Conservation (phyloP, 768 basidiomycete genomes). For the Termitomyces sp. region DNA sequence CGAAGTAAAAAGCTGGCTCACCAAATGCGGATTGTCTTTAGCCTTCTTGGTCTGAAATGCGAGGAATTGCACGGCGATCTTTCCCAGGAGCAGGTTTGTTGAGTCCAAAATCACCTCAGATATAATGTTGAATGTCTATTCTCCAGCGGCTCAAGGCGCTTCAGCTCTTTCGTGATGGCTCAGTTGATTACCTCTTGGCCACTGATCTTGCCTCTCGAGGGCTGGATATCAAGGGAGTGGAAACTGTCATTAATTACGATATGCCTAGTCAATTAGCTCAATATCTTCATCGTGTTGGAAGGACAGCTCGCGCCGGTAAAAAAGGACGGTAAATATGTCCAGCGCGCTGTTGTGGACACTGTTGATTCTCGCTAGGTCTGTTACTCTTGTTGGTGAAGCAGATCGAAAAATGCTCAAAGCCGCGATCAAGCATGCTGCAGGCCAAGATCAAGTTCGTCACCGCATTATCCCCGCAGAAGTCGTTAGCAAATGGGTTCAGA, state of each 20-base stretch:
- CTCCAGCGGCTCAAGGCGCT: conserved; percentile 79
- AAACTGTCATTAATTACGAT: conserved; percentile 98
- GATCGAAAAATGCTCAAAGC: conserved; percentile 96
- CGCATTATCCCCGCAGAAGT: conserved; percentile 79
- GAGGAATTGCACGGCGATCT: conserved; percentile 95
- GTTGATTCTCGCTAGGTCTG: conserved; percentile 49
- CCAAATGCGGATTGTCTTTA: conserved; percentile 92
- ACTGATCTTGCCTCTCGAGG: conserved; percentile 95
- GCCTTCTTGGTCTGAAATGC: conserved; percentile 81
- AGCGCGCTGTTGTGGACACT: conserved; percentile 1
- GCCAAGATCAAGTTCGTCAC: conserved; percentile 80
- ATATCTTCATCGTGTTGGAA: conserved; percentile 95
- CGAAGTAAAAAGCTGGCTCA: conserved; percentile 96
- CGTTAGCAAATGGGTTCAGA: conserved; percentile 63
- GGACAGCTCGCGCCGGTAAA: conserved; percentile 92
- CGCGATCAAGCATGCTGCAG: conserved; percentile 82
- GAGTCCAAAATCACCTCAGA: not conserved
- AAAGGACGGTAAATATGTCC: conserved; percentile 70
- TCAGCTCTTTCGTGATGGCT: conserved; percentile 80
- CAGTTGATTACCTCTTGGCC: conserved; percentile 90
- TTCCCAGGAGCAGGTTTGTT: conserved; percentile 84
- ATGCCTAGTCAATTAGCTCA: conserved; percentile 93
- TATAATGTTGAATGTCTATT: not conserved
- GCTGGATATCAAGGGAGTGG: conserved; percentile 95
- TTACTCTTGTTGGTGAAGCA: conserved; percentile 92